Evolutionary conservation across 2,329 filamentous ascomycete species (phyloP).

Genomic region (Fusarium miscanthi): DNA sequence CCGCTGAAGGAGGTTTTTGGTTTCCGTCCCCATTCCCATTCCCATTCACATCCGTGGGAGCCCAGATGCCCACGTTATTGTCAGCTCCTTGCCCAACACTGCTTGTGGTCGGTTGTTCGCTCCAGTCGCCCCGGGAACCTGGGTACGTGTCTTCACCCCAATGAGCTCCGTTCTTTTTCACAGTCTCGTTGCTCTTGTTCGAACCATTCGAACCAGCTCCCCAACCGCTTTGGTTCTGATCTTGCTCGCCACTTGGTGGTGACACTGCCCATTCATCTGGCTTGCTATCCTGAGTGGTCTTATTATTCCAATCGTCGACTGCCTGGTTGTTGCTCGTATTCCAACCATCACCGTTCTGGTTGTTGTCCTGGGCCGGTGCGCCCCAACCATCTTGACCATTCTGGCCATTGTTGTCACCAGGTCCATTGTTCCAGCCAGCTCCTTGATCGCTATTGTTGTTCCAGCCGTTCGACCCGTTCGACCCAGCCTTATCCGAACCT

Average conservation of each 20-base stretch:
- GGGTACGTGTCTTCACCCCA: constrained; percentile 39
- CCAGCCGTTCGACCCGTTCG: constrained; percentile 31
- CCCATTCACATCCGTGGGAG: background rate
- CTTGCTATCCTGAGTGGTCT: constrained; percentile 2
- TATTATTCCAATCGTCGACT: constrained; percentile 12
- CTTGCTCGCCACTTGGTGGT: constrained; percentile 12
- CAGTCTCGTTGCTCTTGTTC: constrained; percentile 30
- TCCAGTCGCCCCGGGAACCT: constrained; percentile 1
- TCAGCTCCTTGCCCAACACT: constrained; percentile 24
- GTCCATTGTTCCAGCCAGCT: background rate
- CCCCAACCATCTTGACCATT: background rate
- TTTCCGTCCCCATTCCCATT: constrained; percentile 3
- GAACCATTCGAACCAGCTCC: constrained; percentile 32
- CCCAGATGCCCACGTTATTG: constrained; percentile 32
- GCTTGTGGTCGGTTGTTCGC: constrained; percentile 5
- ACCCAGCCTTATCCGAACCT: constrained; percentile 24
- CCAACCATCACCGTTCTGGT: constrained; percentile 14
- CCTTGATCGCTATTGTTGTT: constrained; percentile 22
- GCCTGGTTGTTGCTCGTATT: constrained; percentile 5
- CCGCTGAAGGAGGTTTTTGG: background rate
- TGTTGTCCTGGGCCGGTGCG: background rate
- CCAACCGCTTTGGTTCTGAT: constrained; percentile 1
- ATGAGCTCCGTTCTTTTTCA: constrained; percentile 30
- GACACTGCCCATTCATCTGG: background rate
- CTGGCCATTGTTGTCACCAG: background rate